Base-by-base conservation (phyloP, 2,329 filamentous ascomycete genomes). In the Colletotrichum sidae region DNA sequence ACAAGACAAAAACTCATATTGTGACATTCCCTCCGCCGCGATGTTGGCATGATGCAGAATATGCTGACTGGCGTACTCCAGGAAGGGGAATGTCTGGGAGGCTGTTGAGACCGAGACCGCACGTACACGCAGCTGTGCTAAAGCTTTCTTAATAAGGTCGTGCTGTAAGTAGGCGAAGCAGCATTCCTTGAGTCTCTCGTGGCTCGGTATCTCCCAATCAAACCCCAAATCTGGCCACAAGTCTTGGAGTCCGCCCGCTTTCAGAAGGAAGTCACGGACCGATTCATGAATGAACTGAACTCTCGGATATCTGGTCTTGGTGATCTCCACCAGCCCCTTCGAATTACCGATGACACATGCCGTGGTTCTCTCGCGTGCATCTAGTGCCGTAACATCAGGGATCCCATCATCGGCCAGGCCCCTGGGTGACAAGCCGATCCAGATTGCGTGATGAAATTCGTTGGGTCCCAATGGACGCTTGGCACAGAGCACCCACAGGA, bases 271-370 rank as follows among this genome's bases (percentile, higher is more conserved):
- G 8, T 85, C 83, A 1, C 77, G 71, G 0, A 86, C 81, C 0
- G 84, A 84, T 67, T 85, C 80, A 37, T 86, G 83, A 3, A 86
- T 86, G 69, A 86, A 87, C 62, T 87, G 84, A 0, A 86, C 80
- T 0, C 68, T 79, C 0, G 70, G 68, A 0, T 33, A 2, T 11
- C 73, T 69, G 0, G 72, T 69, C 12, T 70, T 77, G 0, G 78
- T 80, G 1, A 80, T 66, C 58, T 86, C 83, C 0, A 78, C 80
- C 8, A 87, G 74, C 0, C 86, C 85, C 68, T 86, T 87, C 0
- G 85, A 88, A 0, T 73, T 79, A 39, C 72, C 74, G 0, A 80
- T 70, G 0, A 86, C 73, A 34, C 75, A 81, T 2, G 61, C 70
- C 0, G 69, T 52, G 55, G 81, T 77, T 0, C 60, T 12, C 1